Base-by-base conservation (phyloP, 1,284 basidiomycete genomes). In the Cutaneotrichosporon dermatis region DNA sequence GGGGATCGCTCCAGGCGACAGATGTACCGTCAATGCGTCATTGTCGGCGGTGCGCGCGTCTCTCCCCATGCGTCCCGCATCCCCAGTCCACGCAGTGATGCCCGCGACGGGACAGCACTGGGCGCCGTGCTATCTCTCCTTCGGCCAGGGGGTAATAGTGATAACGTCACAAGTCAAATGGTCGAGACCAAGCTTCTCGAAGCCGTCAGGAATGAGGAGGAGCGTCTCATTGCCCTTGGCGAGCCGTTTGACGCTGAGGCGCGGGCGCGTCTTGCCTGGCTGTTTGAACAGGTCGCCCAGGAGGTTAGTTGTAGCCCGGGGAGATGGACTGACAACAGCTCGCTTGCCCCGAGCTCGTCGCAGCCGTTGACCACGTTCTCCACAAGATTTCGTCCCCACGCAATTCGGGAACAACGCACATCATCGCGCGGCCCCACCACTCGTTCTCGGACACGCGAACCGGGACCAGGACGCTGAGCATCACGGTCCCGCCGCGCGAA, bases 1-100 rank as follows among this genome's bases (percentile, higher is more conserved):
- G 48, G 35, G 2, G 41, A 48, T 9, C 52, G 51, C 13, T 54
- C 45, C 6, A 56, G 58, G 5, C 54, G 65, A 0, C 51, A 58
- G 25, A 49, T 42, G 57, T 57, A 51, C 51, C 60, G 63, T 6
- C 54, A 58, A 49, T 57, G 44, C 49, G 60, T 63, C 11, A 66
- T 66, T 42, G 57, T 66, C 16, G 62, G 64, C 45, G 65, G 65
- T 10, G 51, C 46, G 15, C 61, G 43, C 10, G 48, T 57, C 39
- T 45, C 42, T 15, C 64, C 64, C 2, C 33, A n/a, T 4, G 6
- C 52, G 35, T 45, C 41, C 8, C 10, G 11, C 3, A 12, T 33
- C 25, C 25, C 25, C 8, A 35, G 25, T 6, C 35, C 39, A 3
- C 10, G n/a, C 34, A 42, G 35, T 9, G 37, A 1, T 2, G 40